phyloP scores from a whole-genome alignment of 192 early-diverging fungal species.

The Jimgerdemannia lactiflua region DNA sequence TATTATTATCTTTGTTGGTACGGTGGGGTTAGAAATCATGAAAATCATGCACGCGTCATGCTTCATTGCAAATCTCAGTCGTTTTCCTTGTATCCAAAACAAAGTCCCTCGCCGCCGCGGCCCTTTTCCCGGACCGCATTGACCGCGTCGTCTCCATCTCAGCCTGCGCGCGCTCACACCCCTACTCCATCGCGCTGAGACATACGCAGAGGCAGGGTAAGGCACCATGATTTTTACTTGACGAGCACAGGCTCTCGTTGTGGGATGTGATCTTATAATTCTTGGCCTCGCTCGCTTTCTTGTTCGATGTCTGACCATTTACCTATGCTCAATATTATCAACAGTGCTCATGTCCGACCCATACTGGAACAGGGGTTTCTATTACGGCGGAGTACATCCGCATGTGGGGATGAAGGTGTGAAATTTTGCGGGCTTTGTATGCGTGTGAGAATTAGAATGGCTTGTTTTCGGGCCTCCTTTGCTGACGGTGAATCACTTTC shows the following conservation, averaged over 20 bases:
- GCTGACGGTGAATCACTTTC: background rate
- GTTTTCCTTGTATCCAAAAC: background rate
- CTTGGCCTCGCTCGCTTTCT: background rate
- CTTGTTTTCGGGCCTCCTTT: background rate
- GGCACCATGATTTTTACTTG: background rate
- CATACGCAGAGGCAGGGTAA: constrained; percentile 89
- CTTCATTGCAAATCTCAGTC: background rate
- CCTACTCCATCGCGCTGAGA: constrained; percentile 92
- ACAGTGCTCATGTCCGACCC: constrained; percentile 90
- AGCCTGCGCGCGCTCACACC: constrained; percentile 91
- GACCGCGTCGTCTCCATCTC: constrained; percentile 81
- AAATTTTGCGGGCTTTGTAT: background rate
- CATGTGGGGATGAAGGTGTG: constrained; percentile 90
- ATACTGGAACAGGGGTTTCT: constrained; percentile 92
- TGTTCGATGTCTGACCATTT: background rate
- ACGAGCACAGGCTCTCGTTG: too few relatives aligned
- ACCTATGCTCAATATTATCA: constrained; percentile 9
- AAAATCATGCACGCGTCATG: background rate
- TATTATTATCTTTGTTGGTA: background rate
- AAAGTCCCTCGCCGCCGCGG: constrained; percentile 76
- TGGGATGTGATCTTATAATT: background rate
- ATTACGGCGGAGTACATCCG: constrained; percentile 85
- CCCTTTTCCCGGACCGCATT: constrained; percentile 81
- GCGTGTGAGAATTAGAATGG: background rate
- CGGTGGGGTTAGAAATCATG: constrained; percentile 4